Percentiles rank a stretch among this genome's conserved stretches.
Conservation (phyloP, 371 early-diverging fungal species). For the Mortierella sp. region DNA sequence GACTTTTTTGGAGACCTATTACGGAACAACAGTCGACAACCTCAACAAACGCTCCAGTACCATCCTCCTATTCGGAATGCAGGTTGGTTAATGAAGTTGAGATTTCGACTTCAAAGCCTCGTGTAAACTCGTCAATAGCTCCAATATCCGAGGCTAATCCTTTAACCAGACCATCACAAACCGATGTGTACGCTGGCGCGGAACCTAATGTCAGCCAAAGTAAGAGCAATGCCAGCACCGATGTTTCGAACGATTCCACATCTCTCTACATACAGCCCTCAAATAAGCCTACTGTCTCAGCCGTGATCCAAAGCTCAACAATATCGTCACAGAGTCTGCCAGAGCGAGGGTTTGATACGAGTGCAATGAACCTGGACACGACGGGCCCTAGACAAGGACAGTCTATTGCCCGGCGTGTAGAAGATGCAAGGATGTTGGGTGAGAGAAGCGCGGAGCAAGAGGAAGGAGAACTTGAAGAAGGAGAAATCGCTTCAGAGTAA, state of each 20-base stretch:
- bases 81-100: slow-evolving; percentile 1
- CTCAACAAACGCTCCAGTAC: not conserved
- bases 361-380: not conserved
- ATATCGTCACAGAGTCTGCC: not conserved
- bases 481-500: slow-evolving; percentile 42
- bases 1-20: slow-evolving; percentile 48
- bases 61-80: not conserved
- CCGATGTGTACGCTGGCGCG: no score
- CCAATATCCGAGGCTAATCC: not conserved
- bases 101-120: not conserved
- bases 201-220: not conserved
- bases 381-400: not conserved
- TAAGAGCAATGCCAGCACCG: not conserved
- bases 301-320: not conserved
- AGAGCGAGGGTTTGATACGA: not conserved
- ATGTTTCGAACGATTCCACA: not conserved
- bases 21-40: slow-evolving; percentile 18
- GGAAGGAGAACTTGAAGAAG: slow-evolving; percentile 54
- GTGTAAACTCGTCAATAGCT: not conserved
- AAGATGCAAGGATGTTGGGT: not conserved
- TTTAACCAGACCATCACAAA: not conserved
- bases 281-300: not conserved
- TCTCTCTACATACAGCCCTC: not conserved
- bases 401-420: not conserved
- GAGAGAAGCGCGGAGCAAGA: slow-evolving; percentile 16